phyloP scores from a whole-genome alignment of 2,329 filamentous ascomycete genomes.

The Colletotrichum sp. region DNA sequence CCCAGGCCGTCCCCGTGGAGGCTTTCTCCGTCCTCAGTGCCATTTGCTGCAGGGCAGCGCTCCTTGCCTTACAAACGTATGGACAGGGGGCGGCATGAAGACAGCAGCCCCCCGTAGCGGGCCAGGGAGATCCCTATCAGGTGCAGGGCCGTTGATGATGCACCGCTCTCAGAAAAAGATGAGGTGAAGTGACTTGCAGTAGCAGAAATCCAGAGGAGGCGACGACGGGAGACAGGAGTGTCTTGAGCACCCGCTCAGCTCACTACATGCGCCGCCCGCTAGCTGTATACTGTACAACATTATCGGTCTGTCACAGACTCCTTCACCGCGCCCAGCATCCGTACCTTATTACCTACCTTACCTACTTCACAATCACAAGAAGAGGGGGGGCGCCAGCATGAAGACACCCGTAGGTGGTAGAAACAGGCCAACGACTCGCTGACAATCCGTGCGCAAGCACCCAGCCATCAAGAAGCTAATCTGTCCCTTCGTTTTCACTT shows the following conservation, averaged over 20 bases:
- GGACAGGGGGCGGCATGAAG: background rate
- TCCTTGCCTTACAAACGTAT: background rate
- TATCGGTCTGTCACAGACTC: background rate
- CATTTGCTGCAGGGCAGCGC: background rate
- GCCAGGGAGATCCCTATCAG: background rate
- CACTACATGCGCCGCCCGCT: background rate
- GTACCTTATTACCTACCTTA: background rate
- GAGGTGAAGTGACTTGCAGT: background rate
- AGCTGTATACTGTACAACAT: background rate
- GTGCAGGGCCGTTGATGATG: background rate
- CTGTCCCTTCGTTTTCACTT: background rate
- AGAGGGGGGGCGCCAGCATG: background rate
- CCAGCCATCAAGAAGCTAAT: background rate
- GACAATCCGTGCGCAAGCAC: background rate
- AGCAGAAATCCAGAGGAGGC: background rate
- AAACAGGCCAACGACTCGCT: background rate
- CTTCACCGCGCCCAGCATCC: background rate
- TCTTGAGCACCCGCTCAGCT: constrained; percentile 1
- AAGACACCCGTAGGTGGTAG: background rate
- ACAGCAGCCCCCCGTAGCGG: background rate
- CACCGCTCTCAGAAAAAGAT: background rate
- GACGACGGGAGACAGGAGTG: background rate
- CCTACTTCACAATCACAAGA: background rate
- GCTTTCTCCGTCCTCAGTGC: background rate
- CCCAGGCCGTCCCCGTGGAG: background rate